Evolutionary conservation across 108 stramenopile species (phyloP), one percentile per base, ranked within the genome.

Genomic region (Nitzschia inconspicua): DNA sequence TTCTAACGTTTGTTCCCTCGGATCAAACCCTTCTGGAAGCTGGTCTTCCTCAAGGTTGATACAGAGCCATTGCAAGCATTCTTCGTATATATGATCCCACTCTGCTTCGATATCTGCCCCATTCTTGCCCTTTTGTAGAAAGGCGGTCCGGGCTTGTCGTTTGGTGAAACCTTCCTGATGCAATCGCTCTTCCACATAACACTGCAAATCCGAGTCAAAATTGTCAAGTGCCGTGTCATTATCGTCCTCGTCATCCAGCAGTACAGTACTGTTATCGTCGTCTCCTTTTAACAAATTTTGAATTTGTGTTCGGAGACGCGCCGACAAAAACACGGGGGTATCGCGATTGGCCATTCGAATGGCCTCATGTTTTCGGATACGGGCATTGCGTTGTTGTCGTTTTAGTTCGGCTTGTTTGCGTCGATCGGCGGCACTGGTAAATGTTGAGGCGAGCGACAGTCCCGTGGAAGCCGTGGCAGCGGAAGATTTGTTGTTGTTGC

Each of bases 11-110:
- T 80, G 65, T 25, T 84, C 82, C 31, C 81, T 46, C 0, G 88
- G 91, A 84, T 93, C 91, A 72, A 89, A 88, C 10, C 91, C 91
- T 68, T 84, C 80, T 7, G 91, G 91, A 22, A 93, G 57, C 30
- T 88, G 75, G 46, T 87, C 86, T 67, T 93, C 91, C 10, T 75
- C 63, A 40, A 89, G 56, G 76, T 87, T 84, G 40, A 93, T 63
- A 58, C 82, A 67, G 11, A 93, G 46, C 82, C 88, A 88, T 60
- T 93, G 91, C 51, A 93, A 53, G 49, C 84, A 82, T 48, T 78
- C 77, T 56, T 93, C 91, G 60, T 89, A 89, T 3, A 75, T 37
- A 0, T 57, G 52, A 47, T 87, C 85, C 83, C 80, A 75, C 36
- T 56, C 59, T 11, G 74, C 77, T 56, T 75, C 74, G 16, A 56